Evolutionary conservation across 2,329 filamentous ascomycete genomes (phyloP).

Genomic region (Alternaria atra): DNA sequence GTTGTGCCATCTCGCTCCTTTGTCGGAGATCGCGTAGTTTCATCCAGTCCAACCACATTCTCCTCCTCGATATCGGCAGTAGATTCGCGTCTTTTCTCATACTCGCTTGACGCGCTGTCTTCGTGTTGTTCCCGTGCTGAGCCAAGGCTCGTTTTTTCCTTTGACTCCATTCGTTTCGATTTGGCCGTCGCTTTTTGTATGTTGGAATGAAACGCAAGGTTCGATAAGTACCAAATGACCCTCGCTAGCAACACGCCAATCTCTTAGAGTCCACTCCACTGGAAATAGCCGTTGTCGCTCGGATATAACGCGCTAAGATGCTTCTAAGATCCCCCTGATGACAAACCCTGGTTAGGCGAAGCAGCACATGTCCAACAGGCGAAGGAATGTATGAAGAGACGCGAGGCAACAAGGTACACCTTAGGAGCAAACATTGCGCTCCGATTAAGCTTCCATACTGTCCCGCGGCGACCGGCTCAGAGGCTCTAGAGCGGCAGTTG

Average conservation of each 20-base stretch:
- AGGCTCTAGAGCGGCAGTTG: not conserved
- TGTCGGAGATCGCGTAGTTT: not conserved
- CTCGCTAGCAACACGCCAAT: not conserved
- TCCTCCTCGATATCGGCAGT: constrained; percentile 23
- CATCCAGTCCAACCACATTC: constrained; percentile 22
- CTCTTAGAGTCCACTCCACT: constrained; percentile 10
- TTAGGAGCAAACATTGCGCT: not conserved
- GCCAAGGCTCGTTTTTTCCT: constrained; percentile 10
- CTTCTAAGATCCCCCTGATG: constrained; percentile 11
- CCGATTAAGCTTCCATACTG: not conserved
- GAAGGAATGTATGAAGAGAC: not conserved
- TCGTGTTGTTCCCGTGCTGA: constrained; percentile 14
- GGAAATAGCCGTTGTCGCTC: constrained; percentile 8
- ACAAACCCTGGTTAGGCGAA: constrained; percentile 10
- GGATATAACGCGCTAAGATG: constrained; percentile 23
- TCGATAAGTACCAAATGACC: not conserved
- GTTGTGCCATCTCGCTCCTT: constrained; percentile 4
- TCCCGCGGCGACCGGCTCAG: not conserved
- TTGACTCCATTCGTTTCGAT: not conserved
- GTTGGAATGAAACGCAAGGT: not conserved
- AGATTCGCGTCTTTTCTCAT: constrained; percentile 19
- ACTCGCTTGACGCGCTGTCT: constrained; percentile 23
- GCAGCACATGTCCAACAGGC: not conserved
- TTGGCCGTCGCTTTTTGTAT: not conserved
- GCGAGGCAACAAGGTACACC: not conserved